Conservation (phyloP, 1,139 yeast genomes). For the Kazachstania sp. region DNA sequence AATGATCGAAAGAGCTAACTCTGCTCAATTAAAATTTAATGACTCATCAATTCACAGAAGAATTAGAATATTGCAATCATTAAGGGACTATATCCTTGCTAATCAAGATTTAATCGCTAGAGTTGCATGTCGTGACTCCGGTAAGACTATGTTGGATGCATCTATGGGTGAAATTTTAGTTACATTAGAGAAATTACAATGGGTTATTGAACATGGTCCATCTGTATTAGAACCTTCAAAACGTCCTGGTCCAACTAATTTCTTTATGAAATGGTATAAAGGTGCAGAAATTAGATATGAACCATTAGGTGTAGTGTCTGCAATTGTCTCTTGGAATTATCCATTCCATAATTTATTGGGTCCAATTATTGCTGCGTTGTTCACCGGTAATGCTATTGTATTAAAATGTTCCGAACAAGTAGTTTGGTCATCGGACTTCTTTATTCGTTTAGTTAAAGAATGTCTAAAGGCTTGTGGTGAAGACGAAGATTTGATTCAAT, state of each 20-base stretch:
- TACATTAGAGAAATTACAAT: constrained; percentile 80
- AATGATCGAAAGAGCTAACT: constrained; percentile 45
- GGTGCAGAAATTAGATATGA: constrained; percentile 90
- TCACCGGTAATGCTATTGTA: constrained; percentile 84
- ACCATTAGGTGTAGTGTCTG: constrained; percentile 83
- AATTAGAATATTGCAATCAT: constrained; percentile 59
- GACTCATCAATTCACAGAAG: constrained; percentile 53
- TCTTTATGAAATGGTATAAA: constrained; percentile 66
- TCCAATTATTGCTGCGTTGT: constrained; percentile 78
- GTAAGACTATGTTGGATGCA: constrained; percentile 92
- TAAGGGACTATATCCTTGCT: constrained; percentile 61
- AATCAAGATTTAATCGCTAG: constrained; percentile 84
- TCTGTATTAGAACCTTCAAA: constrained; percentile 57
- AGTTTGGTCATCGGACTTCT: constrained; percentile 86
- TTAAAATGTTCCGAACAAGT: constrained; percentile 94
- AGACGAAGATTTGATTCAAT: constrained; percentile 75
- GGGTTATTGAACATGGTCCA: constrained; percentile 84
- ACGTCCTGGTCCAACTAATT: constrained; percentile 81
- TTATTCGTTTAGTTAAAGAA: constrained; percentile 56
- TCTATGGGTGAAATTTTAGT: constrained; percentile 94
- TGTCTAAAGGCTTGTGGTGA: constrained; percentile 67
- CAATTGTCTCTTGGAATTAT: constrained; percentile 93
- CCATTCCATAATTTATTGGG: constrained; percentile 92
- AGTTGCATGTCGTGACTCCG: constrained; percentile 92
- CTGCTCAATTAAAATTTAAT: constrained; percentile 53